phyloP scores from a whole-genome alignment of 78 protist genomes.

The Anaeramoeba flamelloides region DNA sequence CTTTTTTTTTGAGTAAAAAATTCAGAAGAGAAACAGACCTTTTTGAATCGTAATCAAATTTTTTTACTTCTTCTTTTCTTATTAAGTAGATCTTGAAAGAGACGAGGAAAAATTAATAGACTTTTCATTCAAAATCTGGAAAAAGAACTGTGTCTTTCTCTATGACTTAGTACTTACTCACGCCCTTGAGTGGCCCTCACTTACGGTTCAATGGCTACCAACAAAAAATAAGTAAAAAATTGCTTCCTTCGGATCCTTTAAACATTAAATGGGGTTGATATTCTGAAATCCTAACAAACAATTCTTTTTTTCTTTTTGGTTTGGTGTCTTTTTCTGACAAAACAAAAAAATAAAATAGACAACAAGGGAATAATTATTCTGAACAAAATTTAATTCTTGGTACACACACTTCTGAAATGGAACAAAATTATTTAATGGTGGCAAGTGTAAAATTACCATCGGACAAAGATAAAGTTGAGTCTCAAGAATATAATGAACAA shows the following conservation, averaged over 20 bases:
- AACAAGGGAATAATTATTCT: constrained; percentile 13
- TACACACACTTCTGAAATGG: constrained; percentile 79
- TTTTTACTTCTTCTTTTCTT: too few species aligned
- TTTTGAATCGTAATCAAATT: too few species aligned
- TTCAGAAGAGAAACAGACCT: too few species aligned
- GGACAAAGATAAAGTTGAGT: constrained; percentile 16
- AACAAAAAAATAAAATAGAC: neutral
- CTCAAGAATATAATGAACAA: neutral
- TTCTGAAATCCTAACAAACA: too few species aligned
- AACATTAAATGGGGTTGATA: neutral
- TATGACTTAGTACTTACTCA: constrained; percentile 72
- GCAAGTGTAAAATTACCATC: constrained; percentile 63
- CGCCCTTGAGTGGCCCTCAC: constrained; percentile 83
- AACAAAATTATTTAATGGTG: constrained; percentile 67
- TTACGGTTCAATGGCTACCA: constrained; percentile 75
- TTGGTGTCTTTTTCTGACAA: constrained; percentile 7
- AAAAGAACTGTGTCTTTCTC: constrained; percentile 80
- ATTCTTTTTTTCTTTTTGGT: too few species aligned
- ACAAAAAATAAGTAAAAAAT: constrained; percentile 7
- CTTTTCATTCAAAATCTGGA: constrained; percentile 79
- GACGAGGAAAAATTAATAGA: too few species aligned
- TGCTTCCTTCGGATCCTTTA: neutral
- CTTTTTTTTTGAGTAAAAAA: too few species aligned
- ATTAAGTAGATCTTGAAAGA: too few species aligned
- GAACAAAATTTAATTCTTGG: constrained; percentile 65